phyloP scores from a whole-genome alignment of 495 filamentous ascomycete species.

The Aspergillus conjunctus region DNA sequence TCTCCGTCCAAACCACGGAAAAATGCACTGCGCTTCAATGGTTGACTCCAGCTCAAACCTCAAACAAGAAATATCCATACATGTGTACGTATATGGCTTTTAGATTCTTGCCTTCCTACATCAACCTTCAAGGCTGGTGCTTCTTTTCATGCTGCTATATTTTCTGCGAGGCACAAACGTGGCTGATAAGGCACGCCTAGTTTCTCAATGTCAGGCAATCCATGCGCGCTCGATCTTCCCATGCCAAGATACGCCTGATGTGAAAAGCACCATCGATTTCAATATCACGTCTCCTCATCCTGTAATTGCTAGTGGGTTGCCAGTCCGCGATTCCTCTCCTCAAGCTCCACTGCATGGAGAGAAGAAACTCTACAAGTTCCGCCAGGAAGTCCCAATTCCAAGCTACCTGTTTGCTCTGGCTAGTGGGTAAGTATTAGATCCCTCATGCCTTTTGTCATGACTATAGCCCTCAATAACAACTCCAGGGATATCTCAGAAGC shows the following conservation, averaged over 20 bases:
- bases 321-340: conserved; percentile 55
- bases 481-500: conserved; percentile 76
- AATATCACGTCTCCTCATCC: conserved; percentile 83
- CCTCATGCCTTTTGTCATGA: background rate
- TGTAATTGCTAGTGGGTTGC: conserved; percentile 84
- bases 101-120: background rate
- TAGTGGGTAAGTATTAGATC: conserved; percentile 57
- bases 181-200: conserved; percentile 31
- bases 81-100: conserved; percentile 65
- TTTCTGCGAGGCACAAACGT: background rate
- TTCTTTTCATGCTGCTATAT: too few relatives aligned
- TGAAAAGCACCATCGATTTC: conserved; percentile 89
- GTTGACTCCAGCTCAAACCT: conserved; percentile 87
- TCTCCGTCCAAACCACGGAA: conserved; percentile 69
- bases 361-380: conserved; percentile 71
- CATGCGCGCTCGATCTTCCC: conserved; percentile 91
- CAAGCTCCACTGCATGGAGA: conserved; percentile 42
- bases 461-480: background rate
- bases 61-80: conserved; percentile 90
- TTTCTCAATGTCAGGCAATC: conserved; percentile 97
- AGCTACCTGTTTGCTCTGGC: conserved; percentile 92
- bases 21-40: conserved; percentile 92
- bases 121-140: background rate
- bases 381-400: conserved; percentile 88
- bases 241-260: conserved; percentile 94